Evolutionary conservation across 2,329 filamentous ascomycete species (phyloP), one percentile per base, ranked within the genome.

Genomic region (Pseudogymnoascus sp.): DNA sequence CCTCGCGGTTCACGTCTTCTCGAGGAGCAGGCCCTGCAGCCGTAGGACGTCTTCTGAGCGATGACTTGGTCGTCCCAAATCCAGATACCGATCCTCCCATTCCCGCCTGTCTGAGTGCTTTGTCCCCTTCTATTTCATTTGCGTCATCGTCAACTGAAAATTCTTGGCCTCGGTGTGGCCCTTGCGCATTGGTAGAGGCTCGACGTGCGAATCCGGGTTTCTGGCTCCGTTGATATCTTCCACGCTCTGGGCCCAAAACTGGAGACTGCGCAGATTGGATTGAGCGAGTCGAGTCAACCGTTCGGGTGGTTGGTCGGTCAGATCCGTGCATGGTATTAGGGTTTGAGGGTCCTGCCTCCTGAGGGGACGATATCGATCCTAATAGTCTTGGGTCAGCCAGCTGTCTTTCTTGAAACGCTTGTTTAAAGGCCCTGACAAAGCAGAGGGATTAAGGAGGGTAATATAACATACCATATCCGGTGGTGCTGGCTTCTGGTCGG

Each of bases 131-230:
- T 18, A 96, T 85, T 73, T 97, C 93, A 65, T 85, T 81, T 22
- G 86, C 79, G 70, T 91, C 91, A 72, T 97, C 93, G 71, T 97
- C 92, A 57, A 90, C 90, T 0, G 92, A 97, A 75, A 96, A 97
- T 63, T 93, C 81, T 64, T 89, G 89, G 30, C 92, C 90, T 60
- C 90, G 87, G 71, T 93, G 85, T 2, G 91, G 91, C 39, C 85
- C 85, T 68, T 84, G 80, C 20, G 71, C 74, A 61, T 83, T 89
- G 22, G 90, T 91, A 1, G 90, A 93, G 62, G 86, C 80, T 64
- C 91, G 86, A 67, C 90, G 87, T 62, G 82, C 73, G 73, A 93
- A 83, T 9, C 82, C 76, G 16, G 91, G 91, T 72, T 93, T 95
- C 64, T 70, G 69, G 64, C 73, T 57, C 59, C 67, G 64, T 70